Evolutionary conservation across 2,329 filamentous ascomycete genomes (phyloP).

Genomic region (Pseudodiploospora longispora): DNA sequence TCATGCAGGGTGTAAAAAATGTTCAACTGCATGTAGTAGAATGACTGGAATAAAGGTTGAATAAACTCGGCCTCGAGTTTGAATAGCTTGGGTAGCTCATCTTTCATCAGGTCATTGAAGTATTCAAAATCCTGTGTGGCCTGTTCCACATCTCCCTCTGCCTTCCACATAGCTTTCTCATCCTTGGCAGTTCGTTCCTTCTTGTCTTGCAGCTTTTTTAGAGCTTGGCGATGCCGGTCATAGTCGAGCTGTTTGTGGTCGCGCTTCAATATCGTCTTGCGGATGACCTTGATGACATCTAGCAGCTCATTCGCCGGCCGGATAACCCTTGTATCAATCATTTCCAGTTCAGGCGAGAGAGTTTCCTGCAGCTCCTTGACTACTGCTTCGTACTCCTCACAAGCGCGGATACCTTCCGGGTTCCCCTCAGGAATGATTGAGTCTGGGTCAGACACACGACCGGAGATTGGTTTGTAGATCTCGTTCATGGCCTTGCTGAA

Average conservation of each 20-base stretch:
- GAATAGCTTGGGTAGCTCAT: slow-evolving; percentile 90
- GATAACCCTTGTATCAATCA: slow-evolving; percentile 91
- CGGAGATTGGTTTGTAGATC: slow-evolving; percentile 97
- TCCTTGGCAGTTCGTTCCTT: slow-evolving; percentile 95
- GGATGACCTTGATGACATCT: slow-evolving; percentile 90
- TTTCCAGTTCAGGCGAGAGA: slow-evolving; percentile 84
- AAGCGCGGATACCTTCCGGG: slow-evolving; percentile 85
- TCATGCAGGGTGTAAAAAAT: slow-evolving; percentile 98
- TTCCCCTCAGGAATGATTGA: slow-evolving; percentile 77
- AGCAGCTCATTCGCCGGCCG: slow-evolving; percentile 87
- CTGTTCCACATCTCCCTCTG: slow-evolving; percentile 82
- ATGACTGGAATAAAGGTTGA: slow-evolving; percentile 92
- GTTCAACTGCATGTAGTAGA: slow-evolving; percentile 99
- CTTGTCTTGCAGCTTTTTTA: slow-evolving; percentile 96
- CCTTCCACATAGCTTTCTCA: slow-evolving; percentile 94
- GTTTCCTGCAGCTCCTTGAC: slow-evolving; percentile 86
- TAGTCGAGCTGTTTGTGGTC: slow-evolving; percentile 98
- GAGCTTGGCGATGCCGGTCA: slow-evolving; percentile 70
- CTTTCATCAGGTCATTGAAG: slow-evolving; percentile 95
- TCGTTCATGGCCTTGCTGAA: slow-evolving; percentile 95
- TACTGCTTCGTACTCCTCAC: slow-evolving; percentile 90
- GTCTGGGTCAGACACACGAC: slow-evolving; percentile 86
- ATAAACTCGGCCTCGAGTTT: slow-evolving; percentile 88
- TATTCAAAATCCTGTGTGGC: slow-evolving; percentile 95
- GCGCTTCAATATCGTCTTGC: slow-evolving; percentile 80